Evolutionary conservation across 2,329 filamentous ascomycete species (phyloP).

Genomic region (Alternaria ethzedia): DNA sequence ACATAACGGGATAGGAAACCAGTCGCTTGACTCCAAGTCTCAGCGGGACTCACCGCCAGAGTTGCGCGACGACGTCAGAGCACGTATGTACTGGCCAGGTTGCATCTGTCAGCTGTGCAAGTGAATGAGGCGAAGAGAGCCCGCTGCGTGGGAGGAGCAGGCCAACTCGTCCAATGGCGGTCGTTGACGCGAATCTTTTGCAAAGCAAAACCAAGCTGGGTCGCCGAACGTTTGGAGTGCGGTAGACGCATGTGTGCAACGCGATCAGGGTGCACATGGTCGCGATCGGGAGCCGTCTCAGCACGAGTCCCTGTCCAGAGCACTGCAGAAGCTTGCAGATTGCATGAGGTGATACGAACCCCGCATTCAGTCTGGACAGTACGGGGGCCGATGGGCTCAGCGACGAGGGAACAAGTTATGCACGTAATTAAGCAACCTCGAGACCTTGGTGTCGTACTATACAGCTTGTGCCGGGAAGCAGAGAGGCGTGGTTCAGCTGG

Average conservation of each 20-base stretch:
- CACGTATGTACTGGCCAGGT: background rate
- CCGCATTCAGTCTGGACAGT: conserved; percentile 6
- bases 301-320: background rate
- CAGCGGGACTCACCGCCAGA: conserved; percentile 33
- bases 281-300: conserved; percentile 3
- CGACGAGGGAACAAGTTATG: background rate
- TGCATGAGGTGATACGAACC: conserved; percentile 14
- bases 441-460: background rate
- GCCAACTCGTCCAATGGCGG: background rate
- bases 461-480: conserved; percentile 10
- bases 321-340: conserved; percentile 11
- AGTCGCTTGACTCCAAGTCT: conserved; percentile 21
- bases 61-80: background rate
- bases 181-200: conserved; percentile 4
- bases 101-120: background rate
- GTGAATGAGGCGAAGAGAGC: conserved; percentile 11
- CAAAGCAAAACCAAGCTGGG: conserved; percentile 6
- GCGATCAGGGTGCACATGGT: conserved; percentile 5
- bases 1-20: conserved; percentile 17
- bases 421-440: conserved; percentile 1
- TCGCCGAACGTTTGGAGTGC: background rate
- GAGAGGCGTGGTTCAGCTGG: background rate
- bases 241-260: background rate
- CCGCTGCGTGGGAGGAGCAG: background rate
- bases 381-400: background rate